Evolutionary conservation across 2,329 filamentous ascomycete species (phyloP).

Genomic region (Penicillium sp.): DNA sequence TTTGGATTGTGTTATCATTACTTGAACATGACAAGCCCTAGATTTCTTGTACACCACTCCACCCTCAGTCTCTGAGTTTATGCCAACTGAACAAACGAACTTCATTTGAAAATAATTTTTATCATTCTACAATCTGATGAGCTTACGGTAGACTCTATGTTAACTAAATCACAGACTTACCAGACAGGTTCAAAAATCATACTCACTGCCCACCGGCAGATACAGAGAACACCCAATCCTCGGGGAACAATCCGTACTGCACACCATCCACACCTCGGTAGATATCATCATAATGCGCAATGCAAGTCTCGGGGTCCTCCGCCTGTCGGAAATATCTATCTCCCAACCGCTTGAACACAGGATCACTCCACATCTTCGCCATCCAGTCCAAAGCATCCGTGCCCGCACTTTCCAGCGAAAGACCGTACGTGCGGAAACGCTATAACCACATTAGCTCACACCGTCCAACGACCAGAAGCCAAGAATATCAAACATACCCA

Average conservation of each 20-base stretch:
- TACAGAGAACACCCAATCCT: constrained; percentile 32
- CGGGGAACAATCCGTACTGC: constrained; percentile 27
- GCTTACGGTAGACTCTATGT: background rate
- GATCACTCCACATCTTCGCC: constrained; percentile 37
- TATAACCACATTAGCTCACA: constrained; percentile 5
- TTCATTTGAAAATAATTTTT: no score
- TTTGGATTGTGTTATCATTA: background rate
- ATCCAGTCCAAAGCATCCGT: constrained; percentile 34
- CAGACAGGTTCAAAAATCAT: background rate
- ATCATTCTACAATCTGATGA: no score
- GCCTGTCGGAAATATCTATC: constrained; percentile 33
- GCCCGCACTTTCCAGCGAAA: constrained; percentile 30
- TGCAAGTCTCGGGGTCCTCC: constrained; percentile 28
- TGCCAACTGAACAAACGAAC: no score
- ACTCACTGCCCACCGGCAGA: constrained; percentile 4
- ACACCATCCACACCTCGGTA: constrained; percentile 29
- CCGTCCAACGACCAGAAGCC: background rate
- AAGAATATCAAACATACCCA: constrained; percentile 29
- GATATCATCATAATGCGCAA: constrained; percentile 35
- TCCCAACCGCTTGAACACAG: constrained; percentile 22
- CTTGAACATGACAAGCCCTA: background rate
- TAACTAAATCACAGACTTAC: background rate
- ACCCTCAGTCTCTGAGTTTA: no score
- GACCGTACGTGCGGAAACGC: constrained; percentile 37
- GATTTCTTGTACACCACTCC: background rate